These are phyloP conservation scores for Sporothrix protearum DNA, from an alignment of 2,329 filamentous ascomycete species.

Conservation along the genomic window DNA sequence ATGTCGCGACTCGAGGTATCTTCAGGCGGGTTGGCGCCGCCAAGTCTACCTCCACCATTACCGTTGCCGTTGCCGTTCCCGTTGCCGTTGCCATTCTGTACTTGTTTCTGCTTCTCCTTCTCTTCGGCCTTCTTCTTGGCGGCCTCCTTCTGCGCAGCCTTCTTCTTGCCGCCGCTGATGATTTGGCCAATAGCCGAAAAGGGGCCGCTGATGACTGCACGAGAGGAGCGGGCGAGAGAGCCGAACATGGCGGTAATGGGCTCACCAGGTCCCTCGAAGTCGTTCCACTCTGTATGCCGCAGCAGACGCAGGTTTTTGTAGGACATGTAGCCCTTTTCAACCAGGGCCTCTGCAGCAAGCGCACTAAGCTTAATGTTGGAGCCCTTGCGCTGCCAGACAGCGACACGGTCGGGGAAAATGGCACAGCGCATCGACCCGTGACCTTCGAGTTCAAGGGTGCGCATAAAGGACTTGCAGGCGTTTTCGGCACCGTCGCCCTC, in stretches of 20 bases:
- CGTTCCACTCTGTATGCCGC: constrained; percentile 69
- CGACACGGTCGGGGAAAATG: constrained; percentile 59
- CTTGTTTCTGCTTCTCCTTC: not conserved
- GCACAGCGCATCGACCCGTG: constrained; percentile 61
- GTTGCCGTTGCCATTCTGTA: not conserved
- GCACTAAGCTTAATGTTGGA: constrained; percentile 59
- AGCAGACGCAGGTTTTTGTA: constrained; percentile 63
- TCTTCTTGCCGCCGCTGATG: constrained; percentile 35
- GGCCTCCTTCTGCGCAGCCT: constrained; percentile 48
- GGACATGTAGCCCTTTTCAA: constrained; percentile 56
- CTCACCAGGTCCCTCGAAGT: constrained; percentile 72
- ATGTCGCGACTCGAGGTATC: constrained; percentile 25
- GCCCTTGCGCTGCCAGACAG: constrained; percentile 63
- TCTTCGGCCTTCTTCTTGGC: not conserved
- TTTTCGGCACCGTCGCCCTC: constrained; percentile 68
- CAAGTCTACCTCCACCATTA: too few relatives aligned
- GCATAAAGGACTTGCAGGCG: constrained; percentile 64
- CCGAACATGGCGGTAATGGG: constrained; percentile 64
- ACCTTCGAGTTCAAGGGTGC: constrained; percentile 51
- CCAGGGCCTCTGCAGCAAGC: constrained; percentile 62
- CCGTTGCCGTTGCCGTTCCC: too few relatives aligned
- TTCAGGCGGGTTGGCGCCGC: constrained; percentile 9
- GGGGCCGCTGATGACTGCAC: constrained; percentile 61
- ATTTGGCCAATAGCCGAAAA: constrained; percentile 51
- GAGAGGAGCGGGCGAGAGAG: constrained; percentile 57